These are phyloP conservation scores for Chaetomiaceae sp. DNA, from an alignment of 2,329 filamentous ascomycete species.

Conservation along the genomic window DNA sequence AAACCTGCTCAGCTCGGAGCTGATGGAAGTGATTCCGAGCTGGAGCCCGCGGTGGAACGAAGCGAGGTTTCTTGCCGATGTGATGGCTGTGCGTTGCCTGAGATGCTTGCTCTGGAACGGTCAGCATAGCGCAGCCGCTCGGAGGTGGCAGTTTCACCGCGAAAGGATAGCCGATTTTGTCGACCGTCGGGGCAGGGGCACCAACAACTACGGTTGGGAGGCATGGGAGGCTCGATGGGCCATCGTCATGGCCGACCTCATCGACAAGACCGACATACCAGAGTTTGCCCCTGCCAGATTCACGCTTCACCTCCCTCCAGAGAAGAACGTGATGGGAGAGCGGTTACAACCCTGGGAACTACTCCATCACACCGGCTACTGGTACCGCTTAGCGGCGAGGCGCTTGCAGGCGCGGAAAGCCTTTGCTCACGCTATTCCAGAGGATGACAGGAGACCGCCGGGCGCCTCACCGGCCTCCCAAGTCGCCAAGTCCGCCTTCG, in stretches of 20 bases:
- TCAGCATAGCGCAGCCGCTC: constrained; percentile 72
- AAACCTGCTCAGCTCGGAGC: constrained; percentile 71
- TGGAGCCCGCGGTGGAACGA: constrained; percentile 92
- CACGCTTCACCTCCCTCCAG: constrained; percentile 50
- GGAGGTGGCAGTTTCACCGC: constrained; percentile 75
- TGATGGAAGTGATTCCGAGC: constrained; percentile 82
- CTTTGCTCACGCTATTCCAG: constrained; percentile 53
- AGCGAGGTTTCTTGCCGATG: constrained; percentile 80
- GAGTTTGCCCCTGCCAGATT: constrained; percentile 44
- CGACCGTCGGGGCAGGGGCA: constrained; percentile 78
- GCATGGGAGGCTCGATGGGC: constrained; percentile 83
- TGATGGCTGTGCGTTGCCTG: constrained; percentile 73
- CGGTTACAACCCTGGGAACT: constrained; percentile 59
- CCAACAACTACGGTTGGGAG: constrained; percentile 85
- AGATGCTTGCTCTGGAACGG: constrained; percentile 78
- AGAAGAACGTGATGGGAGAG: constrained; percentile 56
- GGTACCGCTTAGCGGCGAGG: constrained; percentile 58
- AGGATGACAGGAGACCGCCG: constrained; percentile 54
- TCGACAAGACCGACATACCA: constrained; percentile 50
- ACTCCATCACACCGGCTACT: constrained; percentile 64
- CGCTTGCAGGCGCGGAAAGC: constrained; percentile 51
- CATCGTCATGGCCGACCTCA: constrained; percentile 56
- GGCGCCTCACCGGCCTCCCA: constrained; percentile 44
- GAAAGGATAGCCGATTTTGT: constrained; percentile 71
- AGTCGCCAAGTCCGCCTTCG: constrained; percentile 48